Evolutionary conservation across 2,329 filamentous ascomycete genomes (phyloP), one percentile per base, ranked within the genome.

Genomic region (Claviceps spartinae): DNA sequence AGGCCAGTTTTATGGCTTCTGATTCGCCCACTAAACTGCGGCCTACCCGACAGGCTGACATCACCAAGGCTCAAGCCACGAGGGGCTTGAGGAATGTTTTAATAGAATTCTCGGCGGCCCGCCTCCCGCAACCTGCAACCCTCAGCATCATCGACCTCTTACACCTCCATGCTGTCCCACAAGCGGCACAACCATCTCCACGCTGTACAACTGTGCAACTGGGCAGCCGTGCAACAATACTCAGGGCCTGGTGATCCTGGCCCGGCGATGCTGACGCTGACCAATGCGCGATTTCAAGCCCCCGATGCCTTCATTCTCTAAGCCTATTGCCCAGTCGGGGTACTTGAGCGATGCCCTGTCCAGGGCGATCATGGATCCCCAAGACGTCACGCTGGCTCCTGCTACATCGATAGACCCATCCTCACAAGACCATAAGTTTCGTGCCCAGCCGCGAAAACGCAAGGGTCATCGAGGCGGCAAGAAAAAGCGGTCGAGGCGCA

Each of bases 391-490:
- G n/a, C 34, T 57, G n/a, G 47, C 58, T 48, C 50, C 54, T 24
- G 42, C 54, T 40, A 40, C 54, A 47, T 52, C 52, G 30, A 14
- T 20, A 24, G 26, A 50, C 13, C 8, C 47, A 18, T 20, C 38
- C 22, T 26, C 53, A 34, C 53, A 49, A 41, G 50, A 52, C 44
- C 55, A 53, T 51, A 57, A 55, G 41, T 52, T 51, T 22, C 53
- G 52, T 16, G 47, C 50, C 14, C 49, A 52, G 41, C 56, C 56
- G 60, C 82, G 83, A 72, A 86, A 88, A 66, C 62, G 68, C 64
- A 86, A 84, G 63, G 84, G 82, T 60, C 84, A 88, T 65, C 80
- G 86, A 45, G 83, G 80, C 36, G 85, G 86, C 40, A 90, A 84
- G 74, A 89, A 88, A 70, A 86, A 85, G 67, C 81, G 81, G 54